A percentile compares a stretch with the other conserved stretches of the same genome.
phyloP scores from a whole-genome alignment of 139 green algal species.

The Volvox reticuliferus region DNA sequence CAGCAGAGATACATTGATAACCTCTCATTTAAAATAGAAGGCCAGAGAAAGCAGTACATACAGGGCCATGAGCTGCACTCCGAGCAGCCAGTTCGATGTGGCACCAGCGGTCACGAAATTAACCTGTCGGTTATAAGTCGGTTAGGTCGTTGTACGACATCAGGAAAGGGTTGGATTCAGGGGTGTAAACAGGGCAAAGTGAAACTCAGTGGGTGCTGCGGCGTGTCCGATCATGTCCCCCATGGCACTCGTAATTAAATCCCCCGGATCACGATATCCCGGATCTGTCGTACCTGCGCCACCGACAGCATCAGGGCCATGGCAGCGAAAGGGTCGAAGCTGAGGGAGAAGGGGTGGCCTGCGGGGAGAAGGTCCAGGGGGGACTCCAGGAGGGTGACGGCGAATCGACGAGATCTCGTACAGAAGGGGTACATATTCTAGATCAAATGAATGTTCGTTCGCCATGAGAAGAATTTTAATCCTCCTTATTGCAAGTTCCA shows the following conservation, averaged over 20 bases:
- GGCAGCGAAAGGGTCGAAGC: constrained; percentile 77
- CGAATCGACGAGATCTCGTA: neutral
- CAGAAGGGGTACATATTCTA: too few relatives aligned
- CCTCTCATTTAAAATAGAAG: constrained; percentile 37
- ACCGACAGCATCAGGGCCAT: constrained; percentile 72
- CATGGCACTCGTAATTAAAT: too few relatives aligned
- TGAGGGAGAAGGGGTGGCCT: constrained; percentile 78
- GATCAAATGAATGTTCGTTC: too few relatives aligned
- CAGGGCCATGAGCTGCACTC: constrained; percentile 35
- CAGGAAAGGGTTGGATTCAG: too few relatives aligned
- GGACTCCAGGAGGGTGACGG: neutral
- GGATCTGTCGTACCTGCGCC: constrained; percentile 13
- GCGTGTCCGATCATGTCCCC: too few relatives aligned
- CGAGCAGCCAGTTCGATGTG: constrained; percentile 46
- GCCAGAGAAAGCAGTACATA: constrained; percentile 41
- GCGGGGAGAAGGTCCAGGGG: neutral
- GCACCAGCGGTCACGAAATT: constrained; percentile 46
- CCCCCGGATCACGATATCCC: too few relatives aligned
- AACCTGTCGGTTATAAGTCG: neutral
- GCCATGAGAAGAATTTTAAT: too few relatives aligned
- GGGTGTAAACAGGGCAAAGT: too few relatives aligned
- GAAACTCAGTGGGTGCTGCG: too few relatives aligned
- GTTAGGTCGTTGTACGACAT: too few relatives aligned
- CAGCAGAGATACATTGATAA: neutral
- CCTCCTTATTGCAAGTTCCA: too few relatives aligned